These are phyloP conservation scores for Gigaspora rosea DNA, from an alignment of 192 early-diverging fungal species.

Conservation along the genomic window DNA sequence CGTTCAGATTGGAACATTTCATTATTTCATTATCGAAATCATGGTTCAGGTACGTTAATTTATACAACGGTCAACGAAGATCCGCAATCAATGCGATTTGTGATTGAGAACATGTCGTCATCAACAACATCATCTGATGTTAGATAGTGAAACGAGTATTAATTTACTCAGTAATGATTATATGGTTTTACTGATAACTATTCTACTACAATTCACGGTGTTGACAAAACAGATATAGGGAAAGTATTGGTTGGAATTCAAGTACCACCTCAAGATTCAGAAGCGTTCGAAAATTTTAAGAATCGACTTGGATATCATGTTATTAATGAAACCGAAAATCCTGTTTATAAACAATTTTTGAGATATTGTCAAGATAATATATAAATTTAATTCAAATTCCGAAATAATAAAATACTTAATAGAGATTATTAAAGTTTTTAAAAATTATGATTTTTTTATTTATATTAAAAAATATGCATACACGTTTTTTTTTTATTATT, in stretches of 20 bases:
- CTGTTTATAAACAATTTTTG: conserved; percentile 86
- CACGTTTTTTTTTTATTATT: too few species aligned
- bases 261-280: conserved; percentile 67
- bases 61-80: not conserved
- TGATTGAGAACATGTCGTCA: too few species aligned
- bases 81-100: too few species aligned
- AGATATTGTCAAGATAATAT: conserved; percentile 32
- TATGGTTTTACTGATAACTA: not conserved
- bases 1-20: conserved; percentile 75
- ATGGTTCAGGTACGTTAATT: conserved; percentile 64
- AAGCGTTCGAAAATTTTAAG: conserved; percentile 76
- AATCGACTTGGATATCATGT: conserved; percentile 81
- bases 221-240: conserved; percentile 70
- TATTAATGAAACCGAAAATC: conserved; percentile 92
- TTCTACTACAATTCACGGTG: too few species aligned
- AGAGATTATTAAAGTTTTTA: too few species aligned
- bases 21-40: conserved; percentile 96
- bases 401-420: too few species aligned
- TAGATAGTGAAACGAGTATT: not conserved
- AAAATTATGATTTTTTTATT: too few species aligned
- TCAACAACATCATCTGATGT: too few species aligned
- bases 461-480: too few species aligned
- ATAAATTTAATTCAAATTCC: not conserved
- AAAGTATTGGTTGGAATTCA: conserved; percentile 94
- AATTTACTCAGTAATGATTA: not conserved